These are phyloP conservation scores for Colletotrichum karsti DNA, from an alignment of 2,329 filamentous ascomycete genomes.

Conservation along the genomic window DNA sequence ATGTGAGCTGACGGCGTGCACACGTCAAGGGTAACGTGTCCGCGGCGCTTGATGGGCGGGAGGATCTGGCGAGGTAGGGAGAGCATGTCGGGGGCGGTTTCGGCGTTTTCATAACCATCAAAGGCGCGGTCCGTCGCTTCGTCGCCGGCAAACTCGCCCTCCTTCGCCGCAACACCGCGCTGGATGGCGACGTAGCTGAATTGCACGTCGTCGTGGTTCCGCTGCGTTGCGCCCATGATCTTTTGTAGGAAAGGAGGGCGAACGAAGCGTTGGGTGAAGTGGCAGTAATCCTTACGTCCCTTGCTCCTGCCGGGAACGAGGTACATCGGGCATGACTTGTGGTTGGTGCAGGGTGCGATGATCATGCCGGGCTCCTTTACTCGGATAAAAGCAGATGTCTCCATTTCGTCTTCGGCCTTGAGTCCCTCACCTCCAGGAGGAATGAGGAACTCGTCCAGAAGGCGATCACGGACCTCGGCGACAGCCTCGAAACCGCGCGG, in stretches of 20 bases:
- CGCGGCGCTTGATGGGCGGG: conserved; percentile 84
- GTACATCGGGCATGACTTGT: conserved; percentile 90
- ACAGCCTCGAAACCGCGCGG: conserved; percentile 93
- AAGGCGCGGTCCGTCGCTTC: conserved; percentile 74
- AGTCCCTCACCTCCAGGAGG: conserved; percentile 59
- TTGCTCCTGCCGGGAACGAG: conserved; percentile 70
- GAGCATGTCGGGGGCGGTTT: conserved; percentile 61
- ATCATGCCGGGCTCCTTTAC: conserved; percentile 70
- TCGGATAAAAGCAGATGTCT: conserved; percentile 45
- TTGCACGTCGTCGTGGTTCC: conserved; percentile 89
- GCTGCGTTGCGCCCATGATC: conserved; percentile 72
- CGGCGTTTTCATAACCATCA: conserved; percentile 70
- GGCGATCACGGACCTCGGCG: conserved; percentile 80
- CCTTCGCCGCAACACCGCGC: conserved; percentile 65
- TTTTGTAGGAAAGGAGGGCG: conserved; percentile 84
- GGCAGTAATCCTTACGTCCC: conserved; percentile 89
- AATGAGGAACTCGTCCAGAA: conserved; percentile 79
- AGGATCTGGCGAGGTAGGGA: conserved; percentile 82
- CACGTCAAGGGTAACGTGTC: conserved; percentile 88
- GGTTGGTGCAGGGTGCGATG: conserved; percentile 86
- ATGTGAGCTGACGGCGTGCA: conserved; percentile 87
- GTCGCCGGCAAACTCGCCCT: conserved; percentile 53
- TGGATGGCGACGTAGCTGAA: conserved; percentile 91
- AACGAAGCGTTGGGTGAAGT: conserved; percentile 89
- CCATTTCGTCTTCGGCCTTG: conserved; percentile 44